Evolutionary conservation across 192 early-diverging fungal genomes (phyloP), one percentile per base, ranked within the genome.

Genomic region (Jimgerdemannia lactiflua): DNA sequence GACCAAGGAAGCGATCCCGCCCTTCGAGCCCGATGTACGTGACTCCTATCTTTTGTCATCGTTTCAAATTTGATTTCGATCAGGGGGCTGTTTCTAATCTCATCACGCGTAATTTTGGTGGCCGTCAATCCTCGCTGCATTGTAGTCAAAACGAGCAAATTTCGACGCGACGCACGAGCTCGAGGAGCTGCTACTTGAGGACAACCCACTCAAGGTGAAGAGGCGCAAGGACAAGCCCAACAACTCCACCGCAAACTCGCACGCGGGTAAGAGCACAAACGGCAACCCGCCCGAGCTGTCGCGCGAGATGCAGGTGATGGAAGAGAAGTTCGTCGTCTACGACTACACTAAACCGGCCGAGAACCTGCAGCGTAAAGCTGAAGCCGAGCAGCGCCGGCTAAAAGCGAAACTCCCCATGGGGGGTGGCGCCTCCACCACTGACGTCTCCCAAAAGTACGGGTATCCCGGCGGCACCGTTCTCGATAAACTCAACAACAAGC

Each of bases 81-180:
- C n/a, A n/a, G n/a, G n/a, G n/a, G n/a, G n/a, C n/a, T n/a, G n/a
- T n/a, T n/a, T n/a, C n/a, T n/a, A n/a, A n/a, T n/a, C n/a, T n/a
- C n/a, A n/a, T n/a, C n/a, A n/a, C n/a, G n/a, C n/a, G n/a, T n/a
- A n/a, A n/a, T n/a, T n/a, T n/a, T n/a, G n/a, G n/a, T n/a, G n/a
- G n/a, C n/a, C n/a, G n/a, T n/a, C n/a, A n/a, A n/a, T n/a, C n/a
- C n/a, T n/a, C n/a, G n/a, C n/a, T n/a, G n/a, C n/a, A 10, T 39
- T 3, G 40, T 49, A 95, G 94, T 85, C 87, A 69, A 95, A 97
- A 78, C 83, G 89, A 20, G 91, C 94, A 66, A 99, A 99, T 78
- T 98, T 98, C 82, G 97, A 99, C 86, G 94, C 95, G 7, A 94
- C 95, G 39, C 92, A 98, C 77, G 97, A 99, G 66, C 81, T 99